These are phyloP conservation scores for Nemania sp. DNA, from an alignment of 2,329 filamentous ascomycete genomes.

Conservation along the genomic window DNA sequence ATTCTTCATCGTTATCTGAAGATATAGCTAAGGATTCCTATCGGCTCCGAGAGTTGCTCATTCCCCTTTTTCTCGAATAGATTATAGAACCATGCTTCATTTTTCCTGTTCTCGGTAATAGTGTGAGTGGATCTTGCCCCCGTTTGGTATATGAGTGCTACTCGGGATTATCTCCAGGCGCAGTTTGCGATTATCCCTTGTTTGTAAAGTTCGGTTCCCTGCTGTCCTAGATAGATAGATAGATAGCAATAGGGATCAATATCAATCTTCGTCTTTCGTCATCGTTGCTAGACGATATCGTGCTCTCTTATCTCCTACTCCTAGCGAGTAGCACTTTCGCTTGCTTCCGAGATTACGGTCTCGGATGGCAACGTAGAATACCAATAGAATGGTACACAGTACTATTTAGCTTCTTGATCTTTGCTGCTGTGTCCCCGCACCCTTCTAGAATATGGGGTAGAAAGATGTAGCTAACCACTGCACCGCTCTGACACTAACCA, in stretches of 20 bases:
- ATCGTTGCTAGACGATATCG: not conserved
- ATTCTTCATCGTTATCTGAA: not conserved
- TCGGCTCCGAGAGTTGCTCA: conserved; percentile 1
- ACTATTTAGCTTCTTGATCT: conserved; percentile 17
- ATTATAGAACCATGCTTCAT: not conserved
- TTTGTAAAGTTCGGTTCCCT: conserved; percentile 3
- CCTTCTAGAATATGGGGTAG: conserved; percentile 35
- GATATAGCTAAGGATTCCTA: not conserved
- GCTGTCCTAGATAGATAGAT: not conserved
- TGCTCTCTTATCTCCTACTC: not conserved
- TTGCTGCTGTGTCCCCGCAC: conserved; percentile 34
- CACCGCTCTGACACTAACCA: conserved; percentile 7
- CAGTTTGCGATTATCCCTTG: conserved; percentile 28
- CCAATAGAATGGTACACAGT: not conserved
- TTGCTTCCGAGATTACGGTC: conserved; percentile 20
- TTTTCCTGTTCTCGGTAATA: conserved; percentile 1
- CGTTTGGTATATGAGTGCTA: conserved; percentile 4
- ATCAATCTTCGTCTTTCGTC: not conserved
- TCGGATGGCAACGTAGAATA: conserved; percentile 12
- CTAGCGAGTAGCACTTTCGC: not conserved
- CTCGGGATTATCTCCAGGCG: conserved; percentile 27
- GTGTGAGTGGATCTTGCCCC: conserved; percentile 29
- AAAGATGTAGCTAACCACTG: conserved; percentile 21
- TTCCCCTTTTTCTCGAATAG: conserved; percentile 2
- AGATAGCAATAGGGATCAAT: not conserved